phyloP scores from a whole-genome alignment of 495 filamentous ascomycete genomes.

The Neurospora tetrasperma region DNA sequence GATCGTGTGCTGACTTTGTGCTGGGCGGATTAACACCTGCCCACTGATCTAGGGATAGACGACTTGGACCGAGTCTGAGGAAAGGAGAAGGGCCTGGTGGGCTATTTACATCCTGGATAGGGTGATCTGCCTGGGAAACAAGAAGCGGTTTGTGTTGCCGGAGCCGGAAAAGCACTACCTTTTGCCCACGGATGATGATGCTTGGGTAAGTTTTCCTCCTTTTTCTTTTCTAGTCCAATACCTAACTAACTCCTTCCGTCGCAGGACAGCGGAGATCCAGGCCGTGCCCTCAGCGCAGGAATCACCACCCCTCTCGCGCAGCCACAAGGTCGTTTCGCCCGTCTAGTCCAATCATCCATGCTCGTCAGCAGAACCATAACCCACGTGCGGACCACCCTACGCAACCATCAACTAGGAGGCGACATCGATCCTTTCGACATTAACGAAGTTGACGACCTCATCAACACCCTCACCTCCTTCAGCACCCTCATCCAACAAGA shows the following conservation, averaged over 20 bases:
- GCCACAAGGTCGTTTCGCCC: conserved; percentile 26
- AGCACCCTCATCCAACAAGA: conserved; percentile 6
- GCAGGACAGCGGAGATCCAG: conserved; percentile 22
- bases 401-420: not conserved
- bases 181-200: conserved; percentile 35
- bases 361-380: conserved; percentile 20
- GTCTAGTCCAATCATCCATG: conserved; percentile 28
- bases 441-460: conserved; percentile 2
- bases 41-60: conserved; percentile 6
- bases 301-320: conserved; percentile 15
- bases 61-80: conserved; percentile 42
- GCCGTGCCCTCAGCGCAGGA: conserved; percentile 2
- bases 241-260: not conserved
- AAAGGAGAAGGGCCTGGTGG: conserved; percentile 42
- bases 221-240: conserved; percentile 2
- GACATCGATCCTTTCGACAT: conserved; percentile 7
- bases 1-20: conserved; percentile 1
- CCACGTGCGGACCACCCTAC: conserved; percentile 11
- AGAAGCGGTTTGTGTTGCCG: conserved; percentile 29
- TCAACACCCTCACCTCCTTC: conserved; percentile 9
- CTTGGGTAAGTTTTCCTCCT: conserved; percentile 26
- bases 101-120: conserved; percentile 40
- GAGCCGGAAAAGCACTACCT: conserved; percentile 29
- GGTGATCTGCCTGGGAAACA: conserved; percentile 34
- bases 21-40: not conserved